Percentiles rank a stretch among this genome's conserved stretches.
Evolutionary conservation across 2,329 filamentous ascomycete genomes (phyloP).

Genomic region (Aschersonia sp.): DNA sequence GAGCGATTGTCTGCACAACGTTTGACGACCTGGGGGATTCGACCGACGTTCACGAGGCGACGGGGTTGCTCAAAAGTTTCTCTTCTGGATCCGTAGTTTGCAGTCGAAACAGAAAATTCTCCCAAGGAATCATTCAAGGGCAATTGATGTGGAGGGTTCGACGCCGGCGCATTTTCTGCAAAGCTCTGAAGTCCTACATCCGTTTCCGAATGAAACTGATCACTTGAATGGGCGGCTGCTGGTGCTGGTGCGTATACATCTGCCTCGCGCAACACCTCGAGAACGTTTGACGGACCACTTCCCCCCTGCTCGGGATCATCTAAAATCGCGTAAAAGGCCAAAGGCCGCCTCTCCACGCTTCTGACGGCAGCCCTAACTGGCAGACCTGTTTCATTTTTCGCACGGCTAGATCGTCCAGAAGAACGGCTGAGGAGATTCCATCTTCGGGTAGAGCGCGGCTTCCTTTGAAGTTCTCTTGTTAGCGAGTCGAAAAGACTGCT

Average conservation of each 20-base stretch:
- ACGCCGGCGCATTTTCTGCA: too few relatives aligned
- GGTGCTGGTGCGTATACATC: constrained; percentile 16
- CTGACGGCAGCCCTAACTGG: constrained; percentile 34
- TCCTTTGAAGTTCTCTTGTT: constrained; percentile 42
- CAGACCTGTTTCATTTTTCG: constrained; percentile 21
- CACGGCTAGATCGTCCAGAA: constrained; percentile 25
- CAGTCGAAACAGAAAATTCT: too few relatives aligned
- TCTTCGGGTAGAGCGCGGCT: constrained; percentile 38
- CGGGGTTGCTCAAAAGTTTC: constrained; percentile 22
- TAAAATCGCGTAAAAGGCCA: constrained; percentile 48
- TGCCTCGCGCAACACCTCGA: constrained; percentile 35
- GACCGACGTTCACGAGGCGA: constrained; percentile 65
- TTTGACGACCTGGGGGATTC: constrained; percentile 71
- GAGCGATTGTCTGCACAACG: constrained; percentile 50
- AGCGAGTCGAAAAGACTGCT: constrained; percentile 9
- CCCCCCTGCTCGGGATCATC: constrained; percentile 43
- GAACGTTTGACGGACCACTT: constrained; percentile 22
- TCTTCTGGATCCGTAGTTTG: too few relatives aligned
- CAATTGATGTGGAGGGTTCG: too few relatives aligned
- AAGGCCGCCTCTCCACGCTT: constrained; percentile 31
- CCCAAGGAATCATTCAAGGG: too few relatives aligned
- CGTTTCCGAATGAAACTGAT: neutral
- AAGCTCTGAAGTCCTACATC: neutral
- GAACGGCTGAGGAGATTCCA: constrained; percentile 51
- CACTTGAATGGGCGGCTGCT: constrained; percentile 7